Evolutionary conservation across 2,329 filamentous ascomycete species (phyloP).

Genomic region (Paecilomyces variotii): DNA sequence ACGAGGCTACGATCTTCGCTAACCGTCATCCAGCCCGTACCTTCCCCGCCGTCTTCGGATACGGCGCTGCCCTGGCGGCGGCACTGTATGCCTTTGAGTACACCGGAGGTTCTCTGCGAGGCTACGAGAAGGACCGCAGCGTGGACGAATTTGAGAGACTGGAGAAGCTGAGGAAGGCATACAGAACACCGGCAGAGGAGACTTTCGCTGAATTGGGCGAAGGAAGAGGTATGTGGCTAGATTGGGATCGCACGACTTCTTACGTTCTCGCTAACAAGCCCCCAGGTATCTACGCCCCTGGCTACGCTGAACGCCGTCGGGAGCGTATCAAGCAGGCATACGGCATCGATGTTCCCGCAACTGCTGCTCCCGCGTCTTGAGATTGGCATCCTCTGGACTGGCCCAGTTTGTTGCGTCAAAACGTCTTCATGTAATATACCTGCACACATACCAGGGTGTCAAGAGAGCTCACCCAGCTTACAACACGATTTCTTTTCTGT

Average conservation of each 20-base stretch:
- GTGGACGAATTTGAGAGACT: conserved; percentile 70
- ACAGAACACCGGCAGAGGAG: conserved; percentile 67
- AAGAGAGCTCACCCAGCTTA: conserved; percentile 14
- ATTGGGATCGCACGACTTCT: not conserved
- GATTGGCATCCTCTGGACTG: conserved; percentile 6
- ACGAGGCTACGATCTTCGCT: conserved; percentile 7
- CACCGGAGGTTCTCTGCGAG: conserved; percentile 55
- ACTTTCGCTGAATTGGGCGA: conserved; percentile 76
- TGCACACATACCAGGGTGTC: conserved; percentile 9
- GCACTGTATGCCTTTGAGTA: conserved; percentile 59
- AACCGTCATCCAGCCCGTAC: conserved; percentile 45
- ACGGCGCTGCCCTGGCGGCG: conserved; percentile 52
- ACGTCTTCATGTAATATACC: conserved; percentile 18
- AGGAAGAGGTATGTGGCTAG: conserved; percentile 61
- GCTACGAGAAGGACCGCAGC: conserved; percentile 46
- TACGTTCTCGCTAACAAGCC: conserved; percentile 1
- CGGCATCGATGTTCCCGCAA: conserved; percentile 71
- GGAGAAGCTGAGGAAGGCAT: conserved; percentile 64
- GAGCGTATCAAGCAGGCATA: conserved; percentile 80
- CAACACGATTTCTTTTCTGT: conserved; percentile 3
- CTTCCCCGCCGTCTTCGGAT: conserved; percentile 63
- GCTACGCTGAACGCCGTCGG: conserved; percentile 76
- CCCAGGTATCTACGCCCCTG: conserved; percentile 68
- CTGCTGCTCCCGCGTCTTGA: conserved; percentile 38
- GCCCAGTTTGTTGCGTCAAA: conserved; percentile 6